Conservation (phyloP, 805 yeast genomes). For the Candida wancherniae region DNA sequence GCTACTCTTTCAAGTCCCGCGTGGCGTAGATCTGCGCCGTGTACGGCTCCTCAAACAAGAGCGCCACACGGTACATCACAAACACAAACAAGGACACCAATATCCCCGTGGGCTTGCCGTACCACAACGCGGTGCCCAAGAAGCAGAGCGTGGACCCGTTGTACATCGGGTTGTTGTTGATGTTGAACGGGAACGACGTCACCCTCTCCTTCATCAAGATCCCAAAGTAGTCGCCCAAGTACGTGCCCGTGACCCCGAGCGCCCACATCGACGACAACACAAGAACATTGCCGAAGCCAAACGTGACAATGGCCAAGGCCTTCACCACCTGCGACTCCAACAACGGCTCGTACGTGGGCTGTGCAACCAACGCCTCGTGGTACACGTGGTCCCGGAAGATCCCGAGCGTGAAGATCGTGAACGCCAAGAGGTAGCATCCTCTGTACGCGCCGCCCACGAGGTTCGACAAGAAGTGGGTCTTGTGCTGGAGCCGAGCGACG, state of each 20-base stretch:
- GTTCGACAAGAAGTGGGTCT: conserved; percentile 70
- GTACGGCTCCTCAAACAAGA: conserved; percentile 91
- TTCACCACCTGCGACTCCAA: conserved; percentile 35
- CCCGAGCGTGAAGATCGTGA: conserved; percentile 81
- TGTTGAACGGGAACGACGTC: conserved; percentile 88
- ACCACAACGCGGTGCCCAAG: conserved; percentile 84
- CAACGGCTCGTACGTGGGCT: conserved; percentile 60
- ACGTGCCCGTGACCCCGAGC: conserved; percentile 93
- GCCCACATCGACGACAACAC: conserved; percentile 86
- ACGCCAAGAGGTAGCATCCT: conserved; percentile 85
- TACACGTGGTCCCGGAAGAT: conserved; percentile 72
- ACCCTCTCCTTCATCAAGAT: conserved; percentile 88
- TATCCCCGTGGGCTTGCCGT: conserved; percentile 87
- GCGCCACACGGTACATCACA: conserved; percentile 78
- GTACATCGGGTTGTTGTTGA: conserved; percentile 93
- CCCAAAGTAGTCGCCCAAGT: conserved; percentile 95
- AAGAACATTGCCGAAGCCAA: conserved; percentile 71
- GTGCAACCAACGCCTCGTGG: conserved; percentile 65
- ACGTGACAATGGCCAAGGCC: conserved; percentile 49
- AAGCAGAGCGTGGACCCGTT: conserved; percentile 87
- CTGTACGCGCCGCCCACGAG: conserved; percentile 57
- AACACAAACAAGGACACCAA: conserved; percentile 67
- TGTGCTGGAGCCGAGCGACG: conserved; percentile 83
- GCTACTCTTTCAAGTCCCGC: conserved; percentile 37
- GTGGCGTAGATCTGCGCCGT: conserved; percentile 87